Evolutionary conservation across 2,329 filamentous ascomycete genomes (phyloP).

Genomic region (Aspergillus sp.): DNA sequence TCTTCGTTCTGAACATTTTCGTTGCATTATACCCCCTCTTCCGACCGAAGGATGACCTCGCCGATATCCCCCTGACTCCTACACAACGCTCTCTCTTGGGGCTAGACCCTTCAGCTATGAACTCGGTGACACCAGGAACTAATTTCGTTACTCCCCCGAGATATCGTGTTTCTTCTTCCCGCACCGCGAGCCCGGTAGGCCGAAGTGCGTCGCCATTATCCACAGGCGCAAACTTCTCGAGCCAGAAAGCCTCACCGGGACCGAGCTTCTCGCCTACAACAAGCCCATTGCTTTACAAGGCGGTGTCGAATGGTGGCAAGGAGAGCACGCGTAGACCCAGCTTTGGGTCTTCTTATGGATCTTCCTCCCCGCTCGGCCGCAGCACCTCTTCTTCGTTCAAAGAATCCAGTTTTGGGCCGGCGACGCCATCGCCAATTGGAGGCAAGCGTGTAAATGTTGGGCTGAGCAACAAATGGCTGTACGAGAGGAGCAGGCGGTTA

Average conservation of each 20-base stretch:
- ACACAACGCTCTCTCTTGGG: conserved; percentile 78
- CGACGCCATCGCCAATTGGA: conserved; percentile 59
- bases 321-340: conserved; percentile 42
- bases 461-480: conserved; percentile 90
- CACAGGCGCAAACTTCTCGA: conserved; percentile 26
- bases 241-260: conserved; percentile 29
- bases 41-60: conserved; percentile 63
- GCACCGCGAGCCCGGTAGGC: conserved; percentile 34
- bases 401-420: conserved; percentile 45
- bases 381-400: conserved; percentile 27
- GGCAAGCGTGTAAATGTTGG: conserved; percentile 64
- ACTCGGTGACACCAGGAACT: conserved; percentile 57
- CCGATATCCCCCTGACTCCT: conserved; percentile 86
- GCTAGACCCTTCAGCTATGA: conserved; percentile 59
- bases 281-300: conserved; percentile 61
- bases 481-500: conserved; percentile 59
- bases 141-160: conserved; percentile 78
- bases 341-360: conserved; percentile 38
- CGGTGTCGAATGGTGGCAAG: conserved; percentile 40
- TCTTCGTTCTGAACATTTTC: conserved; percentile 62
- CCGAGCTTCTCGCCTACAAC: conserved; percentile 48
- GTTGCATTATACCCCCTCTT: conserved; percentile 65
- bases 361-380: conserved; percentile 37
- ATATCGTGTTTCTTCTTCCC: conserved; percentile 65
- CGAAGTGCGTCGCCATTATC: conserved; percentile 32